phyloP scores from a whole-genome alignment of 2,329 filamentous ascomycete species.

The Nothomitra cinnamomea region DNA sequence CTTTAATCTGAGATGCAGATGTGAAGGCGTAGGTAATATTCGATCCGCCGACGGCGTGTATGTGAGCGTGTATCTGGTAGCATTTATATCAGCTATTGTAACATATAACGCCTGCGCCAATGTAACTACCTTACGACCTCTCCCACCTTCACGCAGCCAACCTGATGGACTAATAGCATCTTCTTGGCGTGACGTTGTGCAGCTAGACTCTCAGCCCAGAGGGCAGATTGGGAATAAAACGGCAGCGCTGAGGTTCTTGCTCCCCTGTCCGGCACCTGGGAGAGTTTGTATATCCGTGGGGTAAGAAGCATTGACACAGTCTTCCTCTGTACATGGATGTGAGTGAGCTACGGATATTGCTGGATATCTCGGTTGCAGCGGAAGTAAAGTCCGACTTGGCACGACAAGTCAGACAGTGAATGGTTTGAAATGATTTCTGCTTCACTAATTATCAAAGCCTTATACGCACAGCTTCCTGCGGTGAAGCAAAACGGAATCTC shows the following conservation, averaged over 20 bases:
- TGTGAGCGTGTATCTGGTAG: constrained; percentile 56
- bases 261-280: constrained; percentile 19
- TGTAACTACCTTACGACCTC: constrained; percentile 63
- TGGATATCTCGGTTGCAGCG: neutral
- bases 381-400: neutral
- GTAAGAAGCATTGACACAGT: constrained; percentile 22
- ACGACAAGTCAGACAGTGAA: neutral
- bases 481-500: neutral
- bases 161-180: constrained; percentile 86
- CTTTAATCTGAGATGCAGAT: constrained; percentile 72
- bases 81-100: neutral
- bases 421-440: neutral
- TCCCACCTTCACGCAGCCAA: constrained; percentile 82
- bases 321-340: neutral
- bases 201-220: constrained; percentile 19
- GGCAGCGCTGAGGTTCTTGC: constrained; percentile 13
- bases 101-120: constrained; percentile 9
- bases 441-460: too few relatives aligned
- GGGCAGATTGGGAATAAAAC: constrained; percentile 19
- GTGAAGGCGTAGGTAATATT: constrained; percentile 69
- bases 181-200: constrained; percentile 16
- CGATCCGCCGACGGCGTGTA: constrained; percentile 82
- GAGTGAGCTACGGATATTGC: neutral
- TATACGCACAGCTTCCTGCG: too few relatives aligned
- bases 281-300: constrained; percentile 22